Evolutionary conservation across 2,329 filamentous ascomycete genomes (phyloP), one percentile per base, ranked within the genome.

Genomic region (Fusarium nematophilum): DNA sequence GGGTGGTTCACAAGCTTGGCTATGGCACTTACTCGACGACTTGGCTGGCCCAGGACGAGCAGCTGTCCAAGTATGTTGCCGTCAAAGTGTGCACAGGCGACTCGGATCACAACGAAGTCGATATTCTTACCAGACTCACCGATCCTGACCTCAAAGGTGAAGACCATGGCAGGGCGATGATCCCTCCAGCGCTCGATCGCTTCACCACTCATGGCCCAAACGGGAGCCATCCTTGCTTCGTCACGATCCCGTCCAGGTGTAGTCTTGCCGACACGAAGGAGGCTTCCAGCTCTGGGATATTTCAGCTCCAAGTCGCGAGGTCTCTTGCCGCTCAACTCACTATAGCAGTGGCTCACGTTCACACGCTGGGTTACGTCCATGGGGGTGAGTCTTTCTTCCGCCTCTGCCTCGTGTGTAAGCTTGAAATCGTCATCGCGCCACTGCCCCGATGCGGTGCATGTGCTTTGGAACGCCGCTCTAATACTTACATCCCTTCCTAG

Each of bases 31-130:
- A 53, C 54, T 76, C 74, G 5, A 76, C 72, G 6, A 62, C 65
- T 17, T 76, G 72, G 72, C 72, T 77, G 9, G 73, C 70, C 13
- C 56, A 27, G 1, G 70, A 75, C 36, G 36, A 67, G 26, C 40
- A 36, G 10, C 31, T n/a, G 2, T 30, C 47, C 0, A 62, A 43
- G 25, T 74, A 74, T 51, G 70, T 74, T 13, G 73, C 73, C 1
- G 42, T 75, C 40, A 75, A 77, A 50, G 61, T 72, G 3, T 62
- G 68, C 26, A 72, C 54, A 3, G 72, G 70, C 4, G 62, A 73
- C 23, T 45, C 59, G 14, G 44, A 49, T 23, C 15, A 21, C 2
- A 37, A 33, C 6, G 67, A 72, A 37, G 29, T 62, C 8, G 63
- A 69, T 6, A 51, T 71, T 9, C 64, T 75, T 18, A 47, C 59